A percentile compares a stretch with the other conserved stretches of the same genome.
Evolutionary conservation across 257 asterid species (phyloP).

Genomic region (Ehretia macrophylla): DNA sequence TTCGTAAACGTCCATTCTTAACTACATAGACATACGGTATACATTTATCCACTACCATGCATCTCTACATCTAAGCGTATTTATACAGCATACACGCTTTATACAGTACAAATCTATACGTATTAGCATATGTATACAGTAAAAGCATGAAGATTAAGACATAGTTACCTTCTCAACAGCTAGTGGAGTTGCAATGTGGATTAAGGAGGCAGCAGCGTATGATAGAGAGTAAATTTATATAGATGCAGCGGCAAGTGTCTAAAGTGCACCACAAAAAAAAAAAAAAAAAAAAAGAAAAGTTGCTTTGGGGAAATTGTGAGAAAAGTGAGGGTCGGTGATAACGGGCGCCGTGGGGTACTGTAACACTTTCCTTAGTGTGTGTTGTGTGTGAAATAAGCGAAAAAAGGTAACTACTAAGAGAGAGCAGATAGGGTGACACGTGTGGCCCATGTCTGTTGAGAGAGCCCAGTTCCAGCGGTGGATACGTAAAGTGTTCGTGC

Average conservation of each 20-base stretch:
- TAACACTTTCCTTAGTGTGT: background rate
- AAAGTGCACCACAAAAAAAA: no score
- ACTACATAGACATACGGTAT: background rate
- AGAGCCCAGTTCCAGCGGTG: background rate
- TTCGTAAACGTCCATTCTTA: no score
- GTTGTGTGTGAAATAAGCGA: background rate
- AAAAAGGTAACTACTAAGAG: background rate
- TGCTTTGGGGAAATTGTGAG: no score
- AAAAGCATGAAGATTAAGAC: no score
- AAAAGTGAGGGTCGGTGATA: background rate
- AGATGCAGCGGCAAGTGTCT: background rate
- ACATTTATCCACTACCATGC: background rate
- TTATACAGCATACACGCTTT: no score
- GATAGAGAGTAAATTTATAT: background rate
- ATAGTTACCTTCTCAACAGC: background rate
- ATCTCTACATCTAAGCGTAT: background rate
- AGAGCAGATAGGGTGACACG: background rate
- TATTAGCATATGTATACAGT: no score
- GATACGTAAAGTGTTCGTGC: background rate
- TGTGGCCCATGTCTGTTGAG: background rate
- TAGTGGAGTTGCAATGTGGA: background rate
- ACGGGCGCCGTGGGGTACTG: conserved; percentile 5
- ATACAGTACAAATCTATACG: no score
- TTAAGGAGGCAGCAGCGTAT: background rate
- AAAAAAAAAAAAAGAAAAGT: no score